Evolutionary conservation across 1,284 basidiomycete species (phyloP).

Genomic region (Xerocomus nothofagi): DNA sequence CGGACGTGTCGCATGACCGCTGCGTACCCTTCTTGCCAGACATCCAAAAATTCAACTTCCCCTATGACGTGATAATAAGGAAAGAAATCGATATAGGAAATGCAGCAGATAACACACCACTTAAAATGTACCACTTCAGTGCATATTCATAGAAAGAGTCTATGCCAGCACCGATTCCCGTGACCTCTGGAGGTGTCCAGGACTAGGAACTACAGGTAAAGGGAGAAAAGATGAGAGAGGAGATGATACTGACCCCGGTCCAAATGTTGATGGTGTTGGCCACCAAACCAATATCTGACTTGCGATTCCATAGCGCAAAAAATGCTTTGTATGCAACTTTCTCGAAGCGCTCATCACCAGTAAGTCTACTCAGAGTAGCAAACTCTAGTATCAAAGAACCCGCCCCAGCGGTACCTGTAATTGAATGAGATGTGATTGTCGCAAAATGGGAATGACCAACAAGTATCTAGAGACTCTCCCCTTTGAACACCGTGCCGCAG

Average conservation of each 20-base stretch:
- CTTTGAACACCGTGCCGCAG: slow-evolving; percentile 67
- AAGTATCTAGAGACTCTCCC: slow-evolving; percentile 77
- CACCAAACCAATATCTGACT: slow-evolving; percentile 77
- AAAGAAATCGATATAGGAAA: not conserved
- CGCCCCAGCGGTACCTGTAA: slow-evolving; percentile 83
- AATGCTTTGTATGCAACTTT: slow-evolving; percentile 82
- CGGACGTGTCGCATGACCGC: slow-evolving; percentile 86
- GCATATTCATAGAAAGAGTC: slow-evolving; percentile 95
- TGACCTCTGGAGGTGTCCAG: slow-evolving; percentile 74
- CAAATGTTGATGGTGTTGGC: slow-evolving; percentile 86
- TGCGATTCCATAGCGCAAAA: slow-evolving; percentile 90
- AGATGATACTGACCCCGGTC: slow-evolving; percentile 59
- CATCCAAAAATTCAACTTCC: slow-evolving; percentile 84
- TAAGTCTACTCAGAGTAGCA: slow-evolving; percentile 84
- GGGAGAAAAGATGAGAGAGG: not conserved
- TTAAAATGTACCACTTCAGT: slow-evolving; percentile 85
- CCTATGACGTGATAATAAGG: slow-evolving; percentile 44
- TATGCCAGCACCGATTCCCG: slow-evolving; percentile 86
- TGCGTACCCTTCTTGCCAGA: slow-evolving; percentile 90
- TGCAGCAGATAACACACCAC: slow-evolving; percentile 52
- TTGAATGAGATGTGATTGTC: slow-evolving; percentile 15
- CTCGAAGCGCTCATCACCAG: slow-evolving; percentile 85
- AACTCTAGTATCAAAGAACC: slow-evolving; percentile 92
- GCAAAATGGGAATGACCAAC: slow-evolving; percentile 44
- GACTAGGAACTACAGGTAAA: slow-evolving; percentile 38